Base-by-base conservation (phyloP, 1,284 basidiomycete species). In the Sporisorium scitamineum region DNA sequence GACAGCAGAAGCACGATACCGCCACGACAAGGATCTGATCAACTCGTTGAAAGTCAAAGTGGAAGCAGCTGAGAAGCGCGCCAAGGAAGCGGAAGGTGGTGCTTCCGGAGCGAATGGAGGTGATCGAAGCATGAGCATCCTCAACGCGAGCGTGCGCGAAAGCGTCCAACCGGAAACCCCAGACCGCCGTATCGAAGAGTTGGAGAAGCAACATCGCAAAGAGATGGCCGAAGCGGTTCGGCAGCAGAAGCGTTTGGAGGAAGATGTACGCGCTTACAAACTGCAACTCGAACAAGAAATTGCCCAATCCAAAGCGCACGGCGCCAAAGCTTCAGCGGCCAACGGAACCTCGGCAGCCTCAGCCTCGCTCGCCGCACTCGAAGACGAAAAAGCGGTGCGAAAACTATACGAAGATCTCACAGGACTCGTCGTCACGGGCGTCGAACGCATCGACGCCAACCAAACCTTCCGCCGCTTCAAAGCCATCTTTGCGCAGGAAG, bases 331-430 rank as follows among this genome's bases (percentile, higher is more conserved):
- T 4, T 24, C 32, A 1, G 32, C 24, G 1, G 29, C 39, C 9
- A 16, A 18, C 22, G 50, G 52, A 24, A 29, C 67, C 2, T 55
- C 57, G 16, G 61, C 63, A 11, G 52, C 60, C 5, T 50, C 56
- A 1, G 55, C 60, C 0, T 66, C 63, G 20, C 47, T 72, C 5
- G 63, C 74, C 0, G 70, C 65, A 8, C 50, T 69, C 27, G 63
- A 73, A 44, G 80, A 82, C 56, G 78, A 82, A 29, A 70, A 71
- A 42, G 81, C 82, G 2, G 66, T 85, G 9, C 78, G 82, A 13
- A 75, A 77, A 42, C 72, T 85, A 37, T 85, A 85, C 71, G 83
- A 85, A 57, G 83, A 85, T 34, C 66, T 85, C 10, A 85, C 83
- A 10, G 83, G 83, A 5, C 61, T 85, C 20, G 76, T 80, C 26